Evolutionary conservation across 2,329 filamentous ascomycete genomes (phyloP), one percentile per base, ranked within the genome.

Genomic region (Pseudocercospora macadamiae): DNA sequence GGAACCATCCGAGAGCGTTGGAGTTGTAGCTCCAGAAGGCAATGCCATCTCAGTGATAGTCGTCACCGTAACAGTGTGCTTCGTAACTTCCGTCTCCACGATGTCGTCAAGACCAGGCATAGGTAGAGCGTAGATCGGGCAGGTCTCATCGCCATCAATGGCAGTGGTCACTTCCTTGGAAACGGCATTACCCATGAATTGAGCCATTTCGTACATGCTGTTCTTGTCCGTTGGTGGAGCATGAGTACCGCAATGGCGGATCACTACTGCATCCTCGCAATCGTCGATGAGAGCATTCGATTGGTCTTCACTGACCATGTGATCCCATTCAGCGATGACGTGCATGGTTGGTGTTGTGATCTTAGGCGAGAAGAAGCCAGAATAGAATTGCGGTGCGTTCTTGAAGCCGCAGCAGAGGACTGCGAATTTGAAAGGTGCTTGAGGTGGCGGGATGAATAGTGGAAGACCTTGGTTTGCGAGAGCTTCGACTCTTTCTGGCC

Each of bases 361-460:
- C 47, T 61, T 59, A 7, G 63, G 61, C 2, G 26, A 61, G 54
- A 63, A 65, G 42, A 65, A 65, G 34, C 63, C 63, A 30, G 56
- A 36, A 47, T 65, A 65, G 48, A 62, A 63, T 39, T 63, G 54
- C 1, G 55, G 54, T 18, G 63, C 57, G 12, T 57, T 59, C 34
- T 59, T 45, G 51, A 63, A 63, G 1, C 63, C 63, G 4, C 58
- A 65, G 48, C 61, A 63, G 9, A 59, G 39, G 23, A 65, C 48
- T 3, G 63, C 63, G 26, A 65, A 65, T 34, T 65, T 63, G 61
- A 65, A 65, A 3, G 63, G 58, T 10, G 61, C 37, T 30, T 65
- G 63, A 3, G 63, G 63, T 30, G 63, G 58, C n/a, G 60, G 55
- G n/a, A 65, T 57, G 16, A 54, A 51, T 23, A 58, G 39, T 6